Percentiles rank a stretch among this genome's conserved stretches.
phyloP scores from a whole-genome alignment of 345 rosid species.

The Populus euphratica region DNA sequence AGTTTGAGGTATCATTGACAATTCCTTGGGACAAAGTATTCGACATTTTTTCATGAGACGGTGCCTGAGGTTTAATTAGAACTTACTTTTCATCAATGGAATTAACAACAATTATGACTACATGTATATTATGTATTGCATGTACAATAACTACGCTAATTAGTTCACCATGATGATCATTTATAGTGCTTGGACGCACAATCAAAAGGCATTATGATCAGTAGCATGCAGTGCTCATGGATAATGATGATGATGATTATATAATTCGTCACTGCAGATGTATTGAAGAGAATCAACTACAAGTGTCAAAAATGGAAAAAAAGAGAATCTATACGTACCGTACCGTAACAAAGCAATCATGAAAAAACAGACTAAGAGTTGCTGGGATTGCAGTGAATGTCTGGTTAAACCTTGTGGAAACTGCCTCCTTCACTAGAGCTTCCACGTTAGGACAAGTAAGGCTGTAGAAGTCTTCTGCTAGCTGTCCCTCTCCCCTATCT shows the following conservation, averaged over 20 bases:
- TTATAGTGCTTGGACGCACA: not conserved
- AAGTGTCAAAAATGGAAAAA: no score
- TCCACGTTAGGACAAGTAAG: slow-evolving; percentile 62
- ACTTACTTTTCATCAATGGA: not conserved
- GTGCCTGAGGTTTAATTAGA: not conserved
- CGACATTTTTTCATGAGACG: not conserved
- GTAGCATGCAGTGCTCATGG: not conserved
- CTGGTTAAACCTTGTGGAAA: slow-evolving; percentile 50
- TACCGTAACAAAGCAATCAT: slow-evolving; percentile 85
- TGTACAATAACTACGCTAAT: no score
- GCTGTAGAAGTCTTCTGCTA: slow-evolving; percentile 54
- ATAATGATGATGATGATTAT: not conserved
- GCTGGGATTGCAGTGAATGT: slow-evolving; percentile 65
- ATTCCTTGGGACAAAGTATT: not conserved
- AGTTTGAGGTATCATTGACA: not conserved
- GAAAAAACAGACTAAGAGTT: slow-evolving; percentile 85
- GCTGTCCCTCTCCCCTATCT: slow-evolving; percentile 40
- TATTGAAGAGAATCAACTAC: no score
- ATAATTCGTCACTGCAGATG: no score
- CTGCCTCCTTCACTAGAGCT: slow-evolving; percentile 51
- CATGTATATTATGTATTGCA: no score
- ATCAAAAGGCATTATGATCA: not conserved
- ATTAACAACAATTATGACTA: no score
- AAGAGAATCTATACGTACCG: not conserved
- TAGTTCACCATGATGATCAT: not conserved